Conservation (phyloP, 1,284 basidiomycete genomes). For the Amylostereum chailletii region DNA sequence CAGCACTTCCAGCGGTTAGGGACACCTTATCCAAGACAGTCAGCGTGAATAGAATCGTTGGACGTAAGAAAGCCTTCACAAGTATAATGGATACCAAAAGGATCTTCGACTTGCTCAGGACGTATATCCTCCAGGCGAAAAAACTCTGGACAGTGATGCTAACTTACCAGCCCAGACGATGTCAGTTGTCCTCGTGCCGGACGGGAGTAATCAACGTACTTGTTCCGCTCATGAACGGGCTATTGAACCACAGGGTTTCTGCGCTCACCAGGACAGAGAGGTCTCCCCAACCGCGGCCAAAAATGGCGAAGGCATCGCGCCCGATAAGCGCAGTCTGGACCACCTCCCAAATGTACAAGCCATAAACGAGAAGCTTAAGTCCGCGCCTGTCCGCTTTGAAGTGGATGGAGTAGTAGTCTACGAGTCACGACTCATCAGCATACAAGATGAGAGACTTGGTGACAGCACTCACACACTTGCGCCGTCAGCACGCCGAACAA, state of each 20-base stretch:
- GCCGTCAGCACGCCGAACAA: background rate
- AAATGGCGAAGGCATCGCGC: slow-evolving; percentile 16
- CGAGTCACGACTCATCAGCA: background rate
- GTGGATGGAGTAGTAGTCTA: slow-evolving; percentile 18
- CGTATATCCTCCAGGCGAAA: slow-evolving; percentile 12
- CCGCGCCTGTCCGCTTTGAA: slow-evolving; percentile 15
- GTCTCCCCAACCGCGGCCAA: slow-evolving; percentile 20
- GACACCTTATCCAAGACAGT: slow-evolving; percentile 1
- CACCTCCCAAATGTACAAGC: slow-evolving; percentile 15
- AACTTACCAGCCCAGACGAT: background rate
- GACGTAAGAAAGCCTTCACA: background rate
- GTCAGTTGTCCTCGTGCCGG: too few species aligned
- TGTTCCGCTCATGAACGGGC: slow-evolving; percentile 16
- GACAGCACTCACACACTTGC: background rate
- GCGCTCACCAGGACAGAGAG: slow-evolving; percentile 4
- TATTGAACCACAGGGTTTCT: slow-evolving; percentile 16
- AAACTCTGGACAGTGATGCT: slow-evolving; percentile 8
- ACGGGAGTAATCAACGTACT: slow-evolving; percentile 9
- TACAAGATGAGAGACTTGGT: background rate
- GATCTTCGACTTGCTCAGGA: slow-evolving; percentile 4
- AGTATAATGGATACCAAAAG: slow-evolving; percentile 2
- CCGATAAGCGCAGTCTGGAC: slow-evolving; percentile 16
- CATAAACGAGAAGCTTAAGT: slow-evolving; percentile 15
- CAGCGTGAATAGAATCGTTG: background rate
- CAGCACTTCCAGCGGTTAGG: slow-evolving; percentile 4